These are phyloP conservation scores for Ustilago xerochloae DNA, from an alignment of 1,284 basidiomycete genomes.

Conservation along the genomic window DNA sequence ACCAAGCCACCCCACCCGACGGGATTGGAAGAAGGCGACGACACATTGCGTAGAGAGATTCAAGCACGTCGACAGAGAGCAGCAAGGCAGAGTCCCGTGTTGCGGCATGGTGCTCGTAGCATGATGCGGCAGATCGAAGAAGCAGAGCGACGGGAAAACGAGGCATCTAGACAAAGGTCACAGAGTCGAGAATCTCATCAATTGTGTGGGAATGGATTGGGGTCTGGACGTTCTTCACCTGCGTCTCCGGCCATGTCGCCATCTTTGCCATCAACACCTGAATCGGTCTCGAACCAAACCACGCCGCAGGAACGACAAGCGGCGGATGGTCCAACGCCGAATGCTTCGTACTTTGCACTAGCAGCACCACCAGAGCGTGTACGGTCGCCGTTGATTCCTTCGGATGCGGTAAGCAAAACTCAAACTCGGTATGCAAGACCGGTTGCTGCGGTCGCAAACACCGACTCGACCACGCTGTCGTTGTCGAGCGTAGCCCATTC, in stretches of 20 bases:
- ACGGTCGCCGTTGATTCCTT: constrained; percentile 40
- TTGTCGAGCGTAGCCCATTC: constrained; percentile 18
- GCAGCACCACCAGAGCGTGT: constrained; percentile 20
- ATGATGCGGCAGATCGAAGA: constrained; percentile 52
- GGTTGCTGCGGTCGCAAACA: background rate
- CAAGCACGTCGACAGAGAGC: constrained; percentile 22
- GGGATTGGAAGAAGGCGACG: constrained; percentile 28
- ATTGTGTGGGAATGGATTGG: background rate
- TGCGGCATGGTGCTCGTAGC: constrained; percentile 37
- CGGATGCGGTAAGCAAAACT: constrained; percentile 4
- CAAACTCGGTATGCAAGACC: constrained; percentile 9
- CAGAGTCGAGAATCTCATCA: constrained; percentile 11
- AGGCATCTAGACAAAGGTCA: constrained; percentile 19
- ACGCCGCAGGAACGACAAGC: constrained; percentile 14
- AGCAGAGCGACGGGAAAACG: constrained; percentile 31
- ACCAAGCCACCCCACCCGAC: constrained; percentile 14
- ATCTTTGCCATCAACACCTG: constrained; percentile 19
- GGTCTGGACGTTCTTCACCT: constrained; percentile 28
- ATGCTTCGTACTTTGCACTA: constrained; percentile 26
- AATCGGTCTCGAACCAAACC: constrained; percentile 13
- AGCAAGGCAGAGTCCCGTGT: constrained; percentile 31
- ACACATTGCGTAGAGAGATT: constrained; percentile 30
- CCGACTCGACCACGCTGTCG: background rate
- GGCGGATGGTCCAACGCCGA: background rate
- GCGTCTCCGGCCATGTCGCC: constrained; percentile 20